Percentiles rank a stretch among this genome's conserved stretches.
These are phyloP conservation scores for Podila minutissima DNA, from an alignment of 192 early-diverging fungal species.

Conservation along the genomic window DNA sequence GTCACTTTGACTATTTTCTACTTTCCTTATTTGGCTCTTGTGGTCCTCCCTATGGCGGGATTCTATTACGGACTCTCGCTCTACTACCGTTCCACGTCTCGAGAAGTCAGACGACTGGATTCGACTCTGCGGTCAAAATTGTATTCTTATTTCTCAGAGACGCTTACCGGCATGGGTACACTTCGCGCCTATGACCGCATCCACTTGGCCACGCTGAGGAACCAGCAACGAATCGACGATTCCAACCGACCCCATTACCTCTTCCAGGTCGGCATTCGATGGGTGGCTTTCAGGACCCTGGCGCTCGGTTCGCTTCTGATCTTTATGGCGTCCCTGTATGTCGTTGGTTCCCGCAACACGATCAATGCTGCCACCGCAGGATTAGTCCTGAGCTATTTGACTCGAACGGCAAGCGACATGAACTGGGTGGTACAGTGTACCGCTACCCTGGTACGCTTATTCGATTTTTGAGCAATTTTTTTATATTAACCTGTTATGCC, in stretches of 20 bases:
- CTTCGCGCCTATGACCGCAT: slow-evolving; percentile 76
- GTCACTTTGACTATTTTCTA: slow-evolving; percentile 57
- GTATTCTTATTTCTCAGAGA: slow-evolving; percentile 83
- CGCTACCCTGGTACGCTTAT: slow-evolving; percentile 61
- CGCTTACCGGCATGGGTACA: slow-evolving; percentile 79
- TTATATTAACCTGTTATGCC: no score
- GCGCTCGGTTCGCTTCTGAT: slow-evolving; percentile 67
- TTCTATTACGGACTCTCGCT: slow-evolving; percentile 78
- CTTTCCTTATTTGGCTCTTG: slow-evolving; percentile 66
- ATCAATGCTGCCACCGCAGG: slow-evolving; percentile 80
- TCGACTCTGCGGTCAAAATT: slow-evolving; percentile 83
- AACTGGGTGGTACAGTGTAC: slow-evolving; percentile 71
- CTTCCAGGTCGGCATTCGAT: slow-evolving; percentile 72
- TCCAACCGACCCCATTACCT: slow-evolving; percentile 88
- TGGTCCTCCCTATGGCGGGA: slow-evolving; percentile 74
- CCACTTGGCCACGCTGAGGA: slow-evolving; percentile 50
- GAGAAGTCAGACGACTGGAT: slow-evolving; percentile 89
- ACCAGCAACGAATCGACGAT: slow-evolving; percentile 75
- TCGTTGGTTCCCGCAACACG: slow-evolving; percentile 68
- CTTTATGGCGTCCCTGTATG: slow-evolving; percentile 79
- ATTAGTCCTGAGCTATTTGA: slow-evolving; percentile 71
- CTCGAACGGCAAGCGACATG: slow-evolving; percentile 75
- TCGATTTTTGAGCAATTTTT: neutral
- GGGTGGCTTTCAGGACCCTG: slow-evolving; percentile 63
- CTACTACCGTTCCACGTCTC: slow-evolving; percentile 79